Conservation (phyloP, 441 rosid genomes). For the Adansonia grandidieri region DNA sequence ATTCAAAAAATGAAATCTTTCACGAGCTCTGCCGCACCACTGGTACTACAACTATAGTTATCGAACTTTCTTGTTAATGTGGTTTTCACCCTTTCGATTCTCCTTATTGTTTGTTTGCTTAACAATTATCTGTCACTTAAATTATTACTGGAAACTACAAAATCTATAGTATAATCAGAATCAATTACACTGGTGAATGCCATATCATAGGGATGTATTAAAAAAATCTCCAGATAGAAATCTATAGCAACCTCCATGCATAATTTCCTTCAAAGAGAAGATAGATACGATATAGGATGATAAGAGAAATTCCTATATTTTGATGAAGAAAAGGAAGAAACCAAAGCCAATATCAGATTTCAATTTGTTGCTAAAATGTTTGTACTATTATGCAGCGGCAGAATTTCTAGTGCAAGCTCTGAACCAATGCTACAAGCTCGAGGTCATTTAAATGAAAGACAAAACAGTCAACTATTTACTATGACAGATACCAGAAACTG, state of each 20-base stretch:
- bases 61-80: background rate
- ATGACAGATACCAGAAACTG: background rate
- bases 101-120: background rate
- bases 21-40: background rate
- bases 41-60: background rate
- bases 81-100: background rate
- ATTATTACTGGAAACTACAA: background rate
- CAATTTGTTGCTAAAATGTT: background rate
- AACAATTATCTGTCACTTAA: background rate
- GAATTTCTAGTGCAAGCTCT: background rate
- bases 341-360: background rate
- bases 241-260: background rate
- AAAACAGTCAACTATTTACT: slow-evolving; percentile 24
- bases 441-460: background rate
- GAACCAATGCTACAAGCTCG: background rate
- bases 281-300: background rate
- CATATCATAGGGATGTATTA: background rate
- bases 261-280: background rate
- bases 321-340: background rate
- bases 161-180: background rate
- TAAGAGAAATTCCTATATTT: background rate
- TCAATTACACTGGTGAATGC: background rate
- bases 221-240: background rate
- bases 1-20: too few species aligned
- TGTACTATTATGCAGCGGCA: background rate